Evolutionary conservation across 176 grass and related monocot genomes (phyloP), one percentile per base, ranked within the genome.

Genomic region (Ensete glaucum): DNA sequence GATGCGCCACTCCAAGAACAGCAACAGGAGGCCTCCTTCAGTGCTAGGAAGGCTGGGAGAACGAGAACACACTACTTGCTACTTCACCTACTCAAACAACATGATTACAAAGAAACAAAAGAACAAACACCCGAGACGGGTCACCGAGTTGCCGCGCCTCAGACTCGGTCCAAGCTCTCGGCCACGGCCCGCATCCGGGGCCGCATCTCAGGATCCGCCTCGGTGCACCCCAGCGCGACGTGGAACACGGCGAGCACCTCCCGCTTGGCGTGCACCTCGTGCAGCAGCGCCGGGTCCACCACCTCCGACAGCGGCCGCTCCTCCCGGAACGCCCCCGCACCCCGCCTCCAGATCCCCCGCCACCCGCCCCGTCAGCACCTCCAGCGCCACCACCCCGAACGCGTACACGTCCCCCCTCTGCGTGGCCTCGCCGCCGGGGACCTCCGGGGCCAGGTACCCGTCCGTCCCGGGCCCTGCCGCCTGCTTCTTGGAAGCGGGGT

Each of bases 321-420:
- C 80, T 99, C 90, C 85, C 89, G 80, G 83, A 99, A 99, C 16
- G 95, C 91, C 26, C 81, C 20, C 95, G 73, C 77, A 99, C 95
- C 88, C 95, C 22, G 72, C 83, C 84, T 91, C 95, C 78, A 99
- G 71, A 73, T 99, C 90, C 16, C 58, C 53, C 48, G 62, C 24
- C 19, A 9, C 55, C 14, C 86, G 79, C 52, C 95, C 95, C 3
- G 91, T 94, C 72, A 89, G 86, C 64, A 81, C 78, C 84, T 99
- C 95, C 53, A 99, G 81, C 53, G 91, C 86, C 56, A 99, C 84
- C 53, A 99, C 56, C 11, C 95, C 95, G 82, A 99, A 88, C 74
- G 95, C 82, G 85, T 94, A 99, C 75, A 99, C 95, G 76, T 99
- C 95, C 34, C 84, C 90, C 74, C 91, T 99, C 80, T 99, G 95